phyloP scores from a whole-genome alignment of 352 stramenopile genomes.

The Pythium dissimile region DNA sequence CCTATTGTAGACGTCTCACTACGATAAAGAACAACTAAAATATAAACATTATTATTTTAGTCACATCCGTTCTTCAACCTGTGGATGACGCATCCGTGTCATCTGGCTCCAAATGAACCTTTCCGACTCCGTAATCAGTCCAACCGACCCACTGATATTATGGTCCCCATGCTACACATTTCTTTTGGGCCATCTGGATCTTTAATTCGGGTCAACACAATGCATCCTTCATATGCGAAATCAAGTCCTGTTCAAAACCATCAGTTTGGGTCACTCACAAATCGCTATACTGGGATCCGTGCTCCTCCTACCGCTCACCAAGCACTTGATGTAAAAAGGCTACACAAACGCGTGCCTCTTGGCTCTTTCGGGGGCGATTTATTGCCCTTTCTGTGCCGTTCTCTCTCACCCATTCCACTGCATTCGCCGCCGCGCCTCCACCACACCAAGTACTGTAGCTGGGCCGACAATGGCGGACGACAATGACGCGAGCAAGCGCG shows the following conservation, averaged over 20 bases:
- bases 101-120: not conserved
- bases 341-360: too few relatives aligned
- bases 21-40: too few relatives aligned
- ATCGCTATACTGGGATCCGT: not conserved
- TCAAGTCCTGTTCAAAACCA: too few relatives aligned
- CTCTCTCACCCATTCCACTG: not conserved
- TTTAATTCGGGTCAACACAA: not conserved
- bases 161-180: not conserved
- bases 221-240: too few relatives aligned
- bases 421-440: not conserved
- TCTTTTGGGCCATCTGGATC: not conserved
- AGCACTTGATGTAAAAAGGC: slow-evolving; percentile 2
- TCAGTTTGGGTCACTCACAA: too few relatives aligned
- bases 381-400: too few relatives aligned
- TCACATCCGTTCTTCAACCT: too few relatives aligned
- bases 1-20: too few relatives aligned
- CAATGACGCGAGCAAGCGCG: too few relatives aligned
- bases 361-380: too few relatives aligned
- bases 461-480: too few relatives aligned
- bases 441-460: too few relatives aligned
- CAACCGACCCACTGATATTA: not conserved
- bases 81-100: not conserved
- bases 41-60: not conserved
- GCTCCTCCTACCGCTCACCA: not conserved
- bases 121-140: not conserved